phyloP scores from a whole-genome alignment of 352 stramenopile species.

The Pythium angustatum region DNA sequence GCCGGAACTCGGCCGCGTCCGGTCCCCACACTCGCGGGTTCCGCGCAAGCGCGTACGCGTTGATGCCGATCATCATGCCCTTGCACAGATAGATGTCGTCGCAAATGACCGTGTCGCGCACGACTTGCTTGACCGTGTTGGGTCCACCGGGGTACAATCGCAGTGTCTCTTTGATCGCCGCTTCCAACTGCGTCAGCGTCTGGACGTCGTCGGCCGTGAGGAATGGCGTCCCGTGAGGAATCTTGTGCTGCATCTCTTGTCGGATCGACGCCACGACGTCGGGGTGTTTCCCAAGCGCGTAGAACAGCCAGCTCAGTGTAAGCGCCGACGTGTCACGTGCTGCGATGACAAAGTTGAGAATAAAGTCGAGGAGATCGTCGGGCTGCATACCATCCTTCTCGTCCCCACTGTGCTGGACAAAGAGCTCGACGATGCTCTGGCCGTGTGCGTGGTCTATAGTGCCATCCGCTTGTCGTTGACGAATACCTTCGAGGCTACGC shows the following conservation, averaged over 20 bases:
- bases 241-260: too few species aligned
- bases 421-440: not conserved
- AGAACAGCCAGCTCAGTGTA: not conserved
- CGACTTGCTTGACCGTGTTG: conserved; percentile 52
- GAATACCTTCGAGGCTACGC: not conserved
- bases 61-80: conserved; percentile 29
- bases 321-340: not conserved
- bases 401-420: not conserved
- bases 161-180: conserved; percentile 23
- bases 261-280: not conserved
- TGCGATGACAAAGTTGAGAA: conserved; percentile 1
- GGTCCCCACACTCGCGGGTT: conserved; percentile 41
- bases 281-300: not conserved
- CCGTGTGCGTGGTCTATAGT: not conserved
- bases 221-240: conserved; percentile 1
- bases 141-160: conserved; percentile 28
- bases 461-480: not conserved
- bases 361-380: not conserved
- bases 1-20: conserved; percentile 54
- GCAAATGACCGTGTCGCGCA: conserved; percentile 54
- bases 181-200: conserved; percentile 23
- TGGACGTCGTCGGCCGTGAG: conserved; percentile 12
- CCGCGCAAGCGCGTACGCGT: conserved; percentile 36
- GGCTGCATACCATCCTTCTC: not conserved
- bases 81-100: conserved; percentile 29